Conservation (phyloP, 2,329 filamentous ascomycete genomes). For the Fusarium avenaceum region DNA sequence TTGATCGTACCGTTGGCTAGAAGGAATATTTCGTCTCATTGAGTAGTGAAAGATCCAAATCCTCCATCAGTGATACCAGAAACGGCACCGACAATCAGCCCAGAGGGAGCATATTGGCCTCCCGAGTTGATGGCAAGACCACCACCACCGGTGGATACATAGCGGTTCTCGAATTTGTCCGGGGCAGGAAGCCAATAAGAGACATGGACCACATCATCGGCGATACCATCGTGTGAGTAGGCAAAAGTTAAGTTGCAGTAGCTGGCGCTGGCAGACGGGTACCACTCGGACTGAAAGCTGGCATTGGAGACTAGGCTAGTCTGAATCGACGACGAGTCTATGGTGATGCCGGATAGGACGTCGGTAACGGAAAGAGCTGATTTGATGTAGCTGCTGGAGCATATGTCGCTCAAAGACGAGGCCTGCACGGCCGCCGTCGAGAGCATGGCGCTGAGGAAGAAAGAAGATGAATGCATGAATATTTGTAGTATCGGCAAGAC, state of each 20-base stretch:
- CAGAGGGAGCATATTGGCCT: constrained; percentile 50
- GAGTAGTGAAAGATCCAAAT: constrained; percentile 58
- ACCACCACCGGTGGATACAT: constrained; percentile 60
- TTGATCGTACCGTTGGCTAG: constrained; percentile 64
- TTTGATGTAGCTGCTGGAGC: constrained; percentile 5
- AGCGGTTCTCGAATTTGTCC: constrained; percentile 59
- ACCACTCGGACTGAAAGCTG: constrained; percentile 19
- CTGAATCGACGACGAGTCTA: neutral
- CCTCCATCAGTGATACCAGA: constrained; percentile 59
- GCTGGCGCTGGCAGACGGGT: constrained; percentile 16
- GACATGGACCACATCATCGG: constrained; percentile 51
- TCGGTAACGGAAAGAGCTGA: neutral
- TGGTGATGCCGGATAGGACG: constrained; percentile 2
- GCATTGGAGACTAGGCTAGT: constrained; percentile 4
- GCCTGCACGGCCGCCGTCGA: constrained; percentile 2
- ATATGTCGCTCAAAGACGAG: constrained; percentile 7
- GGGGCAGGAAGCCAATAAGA: constrained; percentile 54
- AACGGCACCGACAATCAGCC: constrained; percentile 58
- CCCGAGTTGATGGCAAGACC: constrained; percentile 52
- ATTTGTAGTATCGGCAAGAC: neutral
- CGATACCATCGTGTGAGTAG: constrained; percentile 53
- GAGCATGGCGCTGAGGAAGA: neutral
- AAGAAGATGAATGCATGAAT: neutral
- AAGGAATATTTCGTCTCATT: constrained; percentile 56
- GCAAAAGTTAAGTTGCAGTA: constrained; percentile 56